Evolutionary conservation across 495 filamentous ascomycete genomes (phyloP).

Genomic region (Opeltia flavorubescens): DNA sequence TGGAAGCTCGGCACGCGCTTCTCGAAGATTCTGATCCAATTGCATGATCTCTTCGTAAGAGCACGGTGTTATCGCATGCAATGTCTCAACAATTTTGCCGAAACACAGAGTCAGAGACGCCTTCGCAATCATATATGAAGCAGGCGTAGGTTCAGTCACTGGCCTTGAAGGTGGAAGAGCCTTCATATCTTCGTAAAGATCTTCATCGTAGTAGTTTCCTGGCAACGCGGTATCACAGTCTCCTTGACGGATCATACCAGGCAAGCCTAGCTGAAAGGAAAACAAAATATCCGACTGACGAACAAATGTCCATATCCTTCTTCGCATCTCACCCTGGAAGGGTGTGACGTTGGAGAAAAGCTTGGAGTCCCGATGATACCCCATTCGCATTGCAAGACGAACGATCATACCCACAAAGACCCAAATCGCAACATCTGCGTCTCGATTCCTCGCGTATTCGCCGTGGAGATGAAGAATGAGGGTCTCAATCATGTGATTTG

Average conservation of each 20-base stretch:
- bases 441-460: constrained; percentile 63
- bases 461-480: constrained; percentile 74
- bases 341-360: constrained; percentile 70
- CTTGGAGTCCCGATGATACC: constrained; percentile 84
- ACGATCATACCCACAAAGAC: constrained; percentile 67
- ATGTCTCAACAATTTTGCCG: constrained; percentile 39
- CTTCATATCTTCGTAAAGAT: constrained; percentile 68
- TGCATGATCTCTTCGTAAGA: constrained; percentile 72
- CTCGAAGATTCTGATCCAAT: constrained; percentile 58
- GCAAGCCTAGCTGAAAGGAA: constrained; percentile 81
- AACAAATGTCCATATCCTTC: constrained; percentile 78
- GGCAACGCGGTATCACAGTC: constrained; percentile 81
- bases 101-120: constrained; percentile 47
- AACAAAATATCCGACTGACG: constrained; percentile 71
- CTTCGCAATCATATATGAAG: constrained; percentile 82
- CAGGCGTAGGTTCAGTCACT: constrained; percentile 63
- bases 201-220: constrained; percentile 86
- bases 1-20: constrained; percentile 51
- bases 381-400: constrained; percentile 83
- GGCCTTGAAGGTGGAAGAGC: constrained; percentile 63
- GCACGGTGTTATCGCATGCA: constrained; percentile 25
- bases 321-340: constrained; percentile 83
- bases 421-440: constrained; percentile 73
- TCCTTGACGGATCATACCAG: constrained; percentile 69
- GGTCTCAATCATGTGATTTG: constrained; percentile 76